Base-by-base conservation (phyloP, 1,284 basidiomycete genomes). In the Ustilago trichophora region DNA sequence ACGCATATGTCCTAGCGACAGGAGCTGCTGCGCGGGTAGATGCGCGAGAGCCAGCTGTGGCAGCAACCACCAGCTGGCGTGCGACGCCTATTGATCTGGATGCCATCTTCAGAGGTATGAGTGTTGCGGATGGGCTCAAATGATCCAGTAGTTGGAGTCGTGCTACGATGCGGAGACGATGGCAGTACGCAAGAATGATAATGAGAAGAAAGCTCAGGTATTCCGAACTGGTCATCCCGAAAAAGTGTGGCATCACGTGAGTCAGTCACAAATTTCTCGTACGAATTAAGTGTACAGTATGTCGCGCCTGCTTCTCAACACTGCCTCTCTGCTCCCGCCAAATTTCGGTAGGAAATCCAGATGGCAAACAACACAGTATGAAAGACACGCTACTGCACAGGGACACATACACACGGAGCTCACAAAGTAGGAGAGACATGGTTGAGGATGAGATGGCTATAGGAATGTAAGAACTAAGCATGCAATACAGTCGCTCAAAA, bases 181-280 rank as follows among this genome's bases (percentile, higher is more conserved):
- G n/a, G n/a, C n/a, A n/a, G n/a, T n/a, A n/a, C 25, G 38, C 42
- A 45, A 34, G n/a, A 35, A 15, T 32, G 36, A 36, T 26, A 29
- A 40, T 35, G 32, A 31, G 48, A 52, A 56, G 60, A 48, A 56
- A 56, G 53, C 41, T 35, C 16, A 35, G n/a, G n/a, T n/a, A n/a
- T 36, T 49, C 41, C 46, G 36, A 38, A 29, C 24, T 40, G 22
- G 31, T 33, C 24, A 24, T 13, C n/a, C 31, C 31, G 34, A 35
- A 57, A 64, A 63, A 64, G 49, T 37, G 18, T 29, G 26, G n/a
- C 32, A 41, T 64, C 60, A 64, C 60, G 60, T 64, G 60, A 56
- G 45, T 6, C 29, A 11, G 13, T 21, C 29, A 5, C 7, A 26
- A 22, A 47, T 36, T 33, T 49, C 24, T 42, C 60, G 60, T 57